Evolutionary conservation across 306 rosid species (phyloP), one percentile per base, ranked within the genome.

Genomic region (Prunus fruticosa): DNA sequence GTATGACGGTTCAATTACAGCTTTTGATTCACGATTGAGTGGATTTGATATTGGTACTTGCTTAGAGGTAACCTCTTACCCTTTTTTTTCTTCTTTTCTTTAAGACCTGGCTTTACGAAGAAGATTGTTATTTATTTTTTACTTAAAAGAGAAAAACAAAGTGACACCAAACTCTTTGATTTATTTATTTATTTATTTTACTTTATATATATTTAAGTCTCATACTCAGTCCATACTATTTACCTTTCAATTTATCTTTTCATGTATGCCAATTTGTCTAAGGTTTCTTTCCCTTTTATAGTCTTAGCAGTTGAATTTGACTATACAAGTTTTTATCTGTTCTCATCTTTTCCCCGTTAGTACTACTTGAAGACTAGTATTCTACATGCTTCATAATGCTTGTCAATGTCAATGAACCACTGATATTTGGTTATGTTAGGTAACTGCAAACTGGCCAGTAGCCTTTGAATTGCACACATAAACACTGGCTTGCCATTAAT

Each of bases 11-110:
- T 95, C 99, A 47, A 89, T 95, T 73, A 90, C 93, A 64, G 84
- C 66, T 47, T 87, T 84, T 76, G 92, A 88, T 82, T 79, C 96
- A 47, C 80, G 95, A 81, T 76, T 91, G 83, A 85, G 79, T 74
- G 93, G 89, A 60, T 92, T 90, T 88, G 99, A 95, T 76, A 92
- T 91, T 54, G 97, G 93, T 77, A 95, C 97, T 80, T 95, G 99
- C 87, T 89, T 92, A 81, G 99, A 95, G 97, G 99, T 95, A 90
- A 78, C 70, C 73, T 56, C 41, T 75, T 30, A 79, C 69, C 60
- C 12, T 19, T 75, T 34, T 34, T 34, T 34, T 34, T 5, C 27
- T 64, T 23, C 19, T 30, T 32, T 19, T 56, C 69, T 54, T 23
- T 67, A 6, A 15, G 8, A 20, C 32, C 20, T 15, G 20, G 45